These are phyloP conservation scores for Daldinia childiae DNA, from an alignment of 495 filamentous ascomycete genomes.

Conservation along the genomic window DNA sequence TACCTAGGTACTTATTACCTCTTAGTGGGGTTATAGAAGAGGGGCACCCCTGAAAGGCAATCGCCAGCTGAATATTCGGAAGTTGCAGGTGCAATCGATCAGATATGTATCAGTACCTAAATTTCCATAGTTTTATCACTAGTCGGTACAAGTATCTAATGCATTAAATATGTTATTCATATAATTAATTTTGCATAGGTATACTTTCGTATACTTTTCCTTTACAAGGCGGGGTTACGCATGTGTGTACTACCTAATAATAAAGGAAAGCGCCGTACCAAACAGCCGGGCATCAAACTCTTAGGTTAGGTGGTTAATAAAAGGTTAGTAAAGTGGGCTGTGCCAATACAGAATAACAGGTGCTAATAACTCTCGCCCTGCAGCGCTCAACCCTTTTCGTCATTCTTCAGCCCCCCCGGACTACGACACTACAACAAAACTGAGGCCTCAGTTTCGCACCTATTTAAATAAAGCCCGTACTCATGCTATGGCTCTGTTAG, in stretches of 20 bases:
- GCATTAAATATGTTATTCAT: background rate
- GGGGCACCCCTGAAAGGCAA: background rate
- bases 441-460: slow-evolving; percentile 9
- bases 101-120: background rate
- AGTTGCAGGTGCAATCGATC: slow-evolving; percentile 10
- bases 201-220: background rate
- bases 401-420: slow-evolving; percentile 12
- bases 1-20: background rate
- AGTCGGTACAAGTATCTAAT: too few relatives aligned
- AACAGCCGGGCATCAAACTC: slow-evolving; percentile 25
- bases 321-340: slow-evolving; percentile 26
- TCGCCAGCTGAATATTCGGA: background rate
- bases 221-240: slow-evolving; percentile 24
- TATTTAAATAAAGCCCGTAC: slow-evolving; percentile 1
- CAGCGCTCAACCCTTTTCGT: slow-evolving; percentile 21
- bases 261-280: slow-evolving; percentile 23
- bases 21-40: slow-evolving; percentile 23
- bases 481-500: slow-evolving; percentile 44
- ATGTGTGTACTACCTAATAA: background rate
- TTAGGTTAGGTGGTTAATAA: background rate
- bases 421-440: slow-evolving; percentile 1
- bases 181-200: background rate
- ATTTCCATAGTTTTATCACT: too few relatives aligned
- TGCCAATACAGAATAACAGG: slow-evolving; percentile 6
- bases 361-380: slow-evolving; percentile 6